These are phyloP conservation scores for Metschnikowia shivogae DNA, from an alignment of 805 yeast species.

Conservation along the genomic window DNA sequence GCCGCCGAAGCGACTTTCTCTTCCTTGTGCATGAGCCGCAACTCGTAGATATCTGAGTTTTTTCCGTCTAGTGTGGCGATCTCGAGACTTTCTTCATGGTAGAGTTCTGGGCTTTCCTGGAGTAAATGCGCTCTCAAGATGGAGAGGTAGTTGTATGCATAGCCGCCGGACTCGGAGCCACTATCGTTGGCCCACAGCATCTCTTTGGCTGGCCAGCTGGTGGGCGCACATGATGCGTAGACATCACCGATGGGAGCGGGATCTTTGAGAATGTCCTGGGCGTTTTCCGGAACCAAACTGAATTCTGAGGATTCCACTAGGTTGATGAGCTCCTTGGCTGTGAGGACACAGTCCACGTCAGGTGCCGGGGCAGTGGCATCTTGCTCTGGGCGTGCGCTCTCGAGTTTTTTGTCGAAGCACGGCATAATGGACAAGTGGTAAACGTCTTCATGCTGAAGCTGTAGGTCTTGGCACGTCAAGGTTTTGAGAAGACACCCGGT, in stretches of 20 bases:
- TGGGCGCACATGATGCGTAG: conserved; percentile 46
- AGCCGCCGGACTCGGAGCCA: conserved; percentile 91
- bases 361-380: conserved; percentile 8
- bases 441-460: conserved; percentile 36
- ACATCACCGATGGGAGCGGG: conserved; percentile 13
- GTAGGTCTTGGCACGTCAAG: conserved; percentile 31
- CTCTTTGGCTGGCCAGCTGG: conserved; percentile 54
- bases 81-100: conserved; percentile 18
- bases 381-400: conserved; percentile 79
- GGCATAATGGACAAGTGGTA: conserved; percentile 93
- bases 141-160: conserved; percentile 63
- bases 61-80: conserved; percentile 54
- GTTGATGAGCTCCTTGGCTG: conserved; percentile 82
- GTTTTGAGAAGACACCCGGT: conserved; percentile 76
- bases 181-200: conserved; percentile 68
- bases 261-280: neutral
- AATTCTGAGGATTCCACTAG: conserved; percentile 55
- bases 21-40: conserved; percentile 45
- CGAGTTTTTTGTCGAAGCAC: conserved; percentile 93
- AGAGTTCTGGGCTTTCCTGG: conserved; percentile 15
- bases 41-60: conserved; percentile 73
- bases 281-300: conserved; percentile 20
- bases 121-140: conserved; percentile 29
- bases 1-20: conserved; percentile 48
- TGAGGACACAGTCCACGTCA: conserved; percentile 92